Base-by-base conservation (phyloP, 2,329 filamentous ascomycete genomes). In the Neonectria coccinea region DNA sequence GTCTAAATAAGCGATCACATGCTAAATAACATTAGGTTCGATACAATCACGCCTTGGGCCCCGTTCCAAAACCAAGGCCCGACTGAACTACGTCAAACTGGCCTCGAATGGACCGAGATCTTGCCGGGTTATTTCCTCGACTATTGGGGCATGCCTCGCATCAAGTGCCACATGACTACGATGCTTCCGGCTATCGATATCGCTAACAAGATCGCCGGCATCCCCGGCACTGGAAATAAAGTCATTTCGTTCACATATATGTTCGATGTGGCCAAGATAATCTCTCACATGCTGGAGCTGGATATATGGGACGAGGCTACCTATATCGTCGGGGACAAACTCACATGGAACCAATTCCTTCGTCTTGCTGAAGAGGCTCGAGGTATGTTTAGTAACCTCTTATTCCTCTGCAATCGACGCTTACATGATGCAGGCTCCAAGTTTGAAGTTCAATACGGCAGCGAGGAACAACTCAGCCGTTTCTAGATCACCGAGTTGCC, bases 211-310 rank as follows among this genome's bases (percentile, higher is more conserved):
- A 74, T 73, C 3, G 85, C 85, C 1, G 82, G 79, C 11, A 81
- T 86, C 20, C 84, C 85, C 0, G 84, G 83, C 0, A 76, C 80
- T 22, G 86, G 86, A 0, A 75, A 82, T n/a, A 77, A 74, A 6
- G 73, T 73, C 3, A 76, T 83, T 9, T 73, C 78, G 3, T 82
- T 85, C 71, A 87, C 84, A 0, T 82, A 86, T 67, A 83, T 80
- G 1, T 73, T 73, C 5, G 85, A 88, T 68, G 74, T 88, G 44
- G 84, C 80, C 3, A 78, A 73, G 39, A 86, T 83, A 58, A 77
- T 85, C 5, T 79, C 78, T 8, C 78, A 76, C 5, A 61, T 77
- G 4, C 67, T 87, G 14, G 78, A 79, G n/a, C 64, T 81, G 22
- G 69, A 78, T 3, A 76, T 76, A 22, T 86, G 85, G 85, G 79